Evolutionary conservation across 164 flowering plant species (phyloP), one percentile per base, ranked within the genome.

Genomic region (Amborella trichopoda): DNA sequence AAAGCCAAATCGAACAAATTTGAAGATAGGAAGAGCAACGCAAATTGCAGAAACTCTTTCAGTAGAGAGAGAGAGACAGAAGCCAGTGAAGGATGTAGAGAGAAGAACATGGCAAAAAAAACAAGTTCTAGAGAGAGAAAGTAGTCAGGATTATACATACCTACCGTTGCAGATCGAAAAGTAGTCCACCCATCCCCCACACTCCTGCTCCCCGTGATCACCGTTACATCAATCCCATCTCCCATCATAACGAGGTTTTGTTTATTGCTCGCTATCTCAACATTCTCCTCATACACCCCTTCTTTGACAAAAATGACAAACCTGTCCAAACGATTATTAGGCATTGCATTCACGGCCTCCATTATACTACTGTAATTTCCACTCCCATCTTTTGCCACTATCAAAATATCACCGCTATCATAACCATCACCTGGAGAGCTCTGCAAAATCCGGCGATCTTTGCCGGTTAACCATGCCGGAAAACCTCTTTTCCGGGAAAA

Each of bases 251-350:
- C 17, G 11, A 48, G 6, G 11, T 21, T n/a, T 6, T 12, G 21
- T 13, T 48, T 48, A 14, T 19, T 20, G 5, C 10, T 30, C 24
- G 51, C 40, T 18, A 48, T 18, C 21, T 33, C 39, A 13, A 48
- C 51, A 19, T 48, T 19, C 40, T 48, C 51, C 14, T 30, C 40
- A 21, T 48, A 48, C 2, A 48, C 51, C 6, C 51, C 51, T 6
- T 30, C 25, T 12, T 12, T 48, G 20, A 48, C 39, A 24, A 27
- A 48, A 18, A 48, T 32, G 6, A 30, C 36, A 9, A 48, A 11
- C 25, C 25, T 28, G 16, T 21, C 24, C 9, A 1, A 18, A 16
- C 40, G 18, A 1, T 30, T 12, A 22, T 18, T 2, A 4, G 51
- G 51, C 3, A 23, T 40, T 14, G 36, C 20, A 11, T 3, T 9